These are phyloP conservation scores for Diacronema lutheri DNA, from an alignment of 78 protist species.

Conservation along the genomic window DNA sequence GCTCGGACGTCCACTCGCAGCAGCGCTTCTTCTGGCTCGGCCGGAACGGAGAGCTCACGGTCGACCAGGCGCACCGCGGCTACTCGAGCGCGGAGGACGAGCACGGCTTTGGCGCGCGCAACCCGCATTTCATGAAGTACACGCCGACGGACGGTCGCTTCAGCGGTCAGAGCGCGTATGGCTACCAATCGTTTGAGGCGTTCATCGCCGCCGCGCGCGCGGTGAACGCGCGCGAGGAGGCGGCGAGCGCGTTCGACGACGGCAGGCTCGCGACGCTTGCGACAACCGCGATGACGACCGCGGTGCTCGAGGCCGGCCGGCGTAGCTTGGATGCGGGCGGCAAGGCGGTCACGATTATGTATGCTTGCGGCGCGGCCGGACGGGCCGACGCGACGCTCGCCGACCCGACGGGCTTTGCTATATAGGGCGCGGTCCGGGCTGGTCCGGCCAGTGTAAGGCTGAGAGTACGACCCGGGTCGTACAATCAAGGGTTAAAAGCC, in stretches of 20 bases:
- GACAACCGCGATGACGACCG: constrained; percentile 27
- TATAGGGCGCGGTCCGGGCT: too few species aligned
- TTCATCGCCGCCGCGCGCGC: constrained; percentile 34
- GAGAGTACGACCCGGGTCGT: too few species aligned
- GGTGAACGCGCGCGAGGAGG: not conserved
- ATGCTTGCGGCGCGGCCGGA: too few species aligned
- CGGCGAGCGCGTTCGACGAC: not conserved
- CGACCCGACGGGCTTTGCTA: too few species aligned
- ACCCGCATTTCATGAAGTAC: constrained; percentile 57
- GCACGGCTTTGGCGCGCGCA: constrained; percentile 11
- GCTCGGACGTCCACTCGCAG: constrained; percentile 57
- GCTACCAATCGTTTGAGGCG: constrained; percentile 39
- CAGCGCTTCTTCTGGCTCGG: constrained; percentile 47
- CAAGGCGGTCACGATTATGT: too few species aligned
- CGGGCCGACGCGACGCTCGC: too few species aligned
- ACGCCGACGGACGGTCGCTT: constrained; percentile 22
- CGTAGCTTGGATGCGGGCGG: too few species aligned
- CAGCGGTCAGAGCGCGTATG: constrained; percentile 51
- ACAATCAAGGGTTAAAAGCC: too few species aligned
- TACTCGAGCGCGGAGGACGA: constrained; percentile 32
- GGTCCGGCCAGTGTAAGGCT: too few species aligned
- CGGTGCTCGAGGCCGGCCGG: constrained; percentile 41
- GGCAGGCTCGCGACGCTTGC: constrained; percentile 5
- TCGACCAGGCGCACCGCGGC: constrained; percentile 56
- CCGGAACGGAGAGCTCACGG: constrained; percentile 37